A percentile compares a stretch with the other conserved stretches of the same genome.
Conservation (phyloP, 176 grass and related monocot genomes). For the Cymbopogon citratus region DNA sequence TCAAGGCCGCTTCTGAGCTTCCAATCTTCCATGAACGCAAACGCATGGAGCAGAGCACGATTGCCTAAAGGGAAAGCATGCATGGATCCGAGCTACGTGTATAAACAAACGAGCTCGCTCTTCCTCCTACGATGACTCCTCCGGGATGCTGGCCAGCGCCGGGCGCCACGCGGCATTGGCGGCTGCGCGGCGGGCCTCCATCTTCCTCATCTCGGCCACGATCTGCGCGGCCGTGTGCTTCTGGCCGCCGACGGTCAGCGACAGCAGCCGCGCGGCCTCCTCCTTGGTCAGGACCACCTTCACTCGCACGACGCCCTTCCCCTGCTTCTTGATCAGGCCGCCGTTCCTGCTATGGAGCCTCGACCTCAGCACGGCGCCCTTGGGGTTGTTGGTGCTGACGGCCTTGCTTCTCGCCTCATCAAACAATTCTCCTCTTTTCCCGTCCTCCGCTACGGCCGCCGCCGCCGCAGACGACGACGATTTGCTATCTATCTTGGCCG, state of each 20-base stretch:
- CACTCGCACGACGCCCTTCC: conserved; percentile 52
- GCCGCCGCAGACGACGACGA: background rate
- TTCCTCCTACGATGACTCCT: conserved; percentile 33
- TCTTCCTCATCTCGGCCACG: conserved; percentile 59
- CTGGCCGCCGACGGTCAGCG: conserved; percentile 42
- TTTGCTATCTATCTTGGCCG: background rate
- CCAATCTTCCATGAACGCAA: background rate
- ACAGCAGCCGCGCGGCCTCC: conserved; percentile 67
- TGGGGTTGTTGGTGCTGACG: background rate
- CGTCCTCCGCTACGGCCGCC: background rate
- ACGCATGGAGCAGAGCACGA: background rate
- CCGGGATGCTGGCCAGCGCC: conserved; percentile 65
- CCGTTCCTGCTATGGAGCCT: background rate
- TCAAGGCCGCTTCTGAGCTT: background rate
- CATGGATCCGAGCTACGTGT: background rate
- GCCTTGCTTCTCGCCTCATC: background rate
- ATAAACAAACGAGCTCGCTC: background rate
- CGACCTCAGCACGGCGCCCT: conserved; percentile 6
- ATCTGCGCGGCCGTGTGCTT: conserved; percentile 54
- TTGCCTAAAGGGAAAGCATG: background rate
- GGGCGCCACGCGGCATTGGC: conserved; percentile 45
- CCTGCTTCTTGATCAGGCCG: background rate
- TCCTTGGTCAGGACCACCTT: conserved; percentile 83
- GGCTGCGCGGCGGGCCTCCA: conserved; percentile 40
- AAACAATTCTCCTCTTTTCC: background rate